Conservation (phyloP, 2,329 filamentous ascomycete species). For the Cordyceps tenuipes region DNA sequence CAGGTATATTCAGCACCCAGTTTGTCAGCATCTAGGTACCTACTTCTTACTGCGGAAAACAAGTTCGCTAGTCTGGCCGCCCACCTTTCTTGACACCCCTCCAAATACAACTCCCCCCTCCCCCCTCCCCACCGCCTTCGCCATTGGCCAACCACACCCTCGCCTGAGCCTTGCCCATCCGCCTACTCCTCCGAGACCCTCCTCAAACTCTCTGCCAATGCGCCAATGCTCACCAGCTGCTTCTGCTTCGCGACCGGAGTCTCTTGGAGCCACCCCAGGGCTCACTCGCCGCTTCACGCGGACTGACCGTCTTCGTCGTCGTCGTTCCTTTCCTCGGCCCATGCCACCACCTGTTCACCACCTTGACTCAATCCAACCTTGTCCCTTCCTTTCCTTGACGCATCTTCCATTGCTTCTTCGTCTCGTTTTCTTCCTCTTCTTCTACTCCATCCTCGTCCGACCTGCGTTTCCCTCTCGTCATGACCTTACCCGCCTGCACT, state of each 20-base stretch:
- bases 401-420: not conserved
- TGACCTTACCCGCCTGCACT: not conserved
- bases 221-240: not conserved
- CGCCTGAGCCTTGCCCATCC: conserved; percentile 11
- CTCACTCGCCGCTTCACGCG: not conserved
- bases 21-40: too few relatives aligned
- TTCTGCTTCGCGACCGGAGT: conserved; percentile 9
- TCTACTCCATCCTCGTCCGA: not conserved
- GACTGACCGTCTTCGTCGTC: not conserved
- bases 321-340: not conserved
- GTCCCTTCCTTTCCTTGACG: not conserved
- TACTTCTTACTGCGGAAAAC: too few relatives aligned
- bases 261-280: conserved; percentile 3
- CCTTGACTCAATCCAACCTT: not conserved
- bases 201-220: conserved; percentile 12
- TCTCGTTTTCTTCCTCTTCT: not conserved
- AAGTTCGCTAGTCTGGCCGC: too few relatives aligned
- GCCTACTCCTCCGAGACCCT: conserved; percentile 13
- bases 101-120: not conserved
- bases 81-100: not conserved
- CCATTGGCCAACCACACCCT: conserved; percentile 8
- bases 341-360: not conserved
- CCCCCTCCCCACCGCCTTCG: not conserved
- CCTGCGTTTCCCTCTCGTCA: not conserved
- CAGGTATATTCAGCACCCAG: too few relatives aligned